A percentile compares a stretch with the other conserved stretches of the same genome.
Conservation (phyloP, 2,329 filamentous ascomycete species). For the Harringtonia lauricola region DNA sequence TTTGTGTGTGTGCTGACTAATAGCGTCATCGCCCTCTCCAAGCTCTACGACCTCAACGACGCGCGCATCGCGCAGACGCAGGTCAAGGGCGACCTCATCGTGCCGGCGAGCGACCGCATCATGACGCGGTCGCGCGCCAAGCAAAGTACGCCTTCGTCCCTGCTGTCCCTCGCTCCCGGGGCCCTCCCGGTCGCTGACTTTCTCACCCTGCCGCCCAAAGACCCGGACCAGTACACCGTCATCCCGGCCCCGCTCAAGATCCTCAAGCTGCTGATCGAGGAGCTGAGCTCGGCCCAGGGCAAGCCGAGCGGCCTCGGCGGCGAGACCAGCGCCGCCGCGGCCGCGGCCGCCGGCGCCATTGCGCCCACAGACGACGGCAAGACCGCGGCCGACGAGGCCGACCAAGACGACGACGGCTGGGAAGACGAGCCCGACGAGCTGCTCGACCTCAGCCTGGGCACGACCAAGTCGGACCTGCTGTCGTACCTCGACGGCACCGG, state of each 20-base stretch:
- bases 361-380: background rate
- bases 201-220: slow-evolving; percentile 28
- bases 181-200: slow-evolving; percentile 9
- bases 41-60: slow-evolving; percentile 81
- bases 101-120: slow-evolving; percentile 69
- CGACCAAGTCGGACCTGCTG: slow-evolving; percentile 70
- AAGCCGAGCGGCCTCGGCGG: slow-evolving; percentile 31
- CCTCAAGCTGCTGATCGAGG: slow-evolving; percentile 87
- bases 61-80: slow-evolving; percentile 64
- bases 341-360: slow-evolving; percentile 38
- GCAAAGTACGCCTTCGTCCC: slow-evolving; percentile 45
- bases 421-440: slow-evolving; percentile 81
- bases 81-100: slow-evolving; percentile 86
- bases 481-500: slow-evolving; percentile 53
- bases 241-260: slow-evolving; percentile 89
- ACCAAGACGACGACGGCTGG: slow-evolving; percentile 64
- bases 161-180: no score
- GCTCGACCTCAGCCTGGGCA: slow-evolving; percentile 62
- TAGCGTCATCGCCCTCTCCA: slow-evolving; percentile 85
- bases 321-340: slow-evolving; percentile 35
- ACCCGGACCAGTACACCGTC: slow-evolving; percentile 82
- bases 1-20: slow-evolving; percentile 18
- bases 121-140: slow-evolving; percentile 89
- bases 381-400: slow-evolving; percentile 30
- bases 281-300: slow-evolving; percentile 73